Evolutionary conservation across 257 asterid genomes (phyloP).

Genomic region (Prunella vulgaris): DNA sequence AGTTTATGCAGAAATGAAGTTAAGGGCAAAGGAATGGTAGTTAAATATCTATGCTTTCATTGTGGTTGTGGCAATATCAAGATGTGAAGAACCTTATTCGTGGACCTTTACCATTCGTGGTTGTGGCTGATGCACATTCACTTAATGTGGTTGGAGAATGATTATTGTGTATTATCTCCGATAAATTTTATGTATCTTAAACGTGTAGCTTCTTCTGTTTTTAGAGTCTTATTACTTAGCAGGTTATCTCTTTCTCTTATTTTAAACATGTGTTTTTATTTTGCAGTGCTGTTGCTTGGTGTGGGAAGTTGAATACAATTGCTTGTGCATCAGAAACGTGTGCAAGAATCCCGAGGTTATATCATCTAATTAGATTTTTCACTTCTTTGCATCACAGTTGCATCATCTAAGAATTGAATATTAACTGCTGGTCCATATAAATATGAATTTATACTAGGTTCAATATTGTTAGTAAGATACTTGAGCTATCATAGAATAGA

Average conservation of each 20-base stretch:
- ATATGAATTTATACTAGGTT: background rate
- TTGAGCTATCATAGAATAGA: background rate
- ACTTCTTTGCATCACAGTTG: background rate
- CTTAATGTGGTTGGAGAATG: background rate
- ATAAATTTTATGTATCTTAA: background rate
- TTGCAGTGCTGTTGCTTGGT: constrained; percentile 97
- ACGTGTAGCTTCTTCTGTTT: background rate
- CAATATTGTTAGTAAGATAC: background rate
- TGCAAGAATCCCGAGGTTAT: constrained; percentile 96
- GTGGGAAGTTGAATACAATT: constrained; percentile 88
- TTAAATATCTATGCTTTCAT: background rate
- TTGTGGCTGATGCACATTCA: background rate
- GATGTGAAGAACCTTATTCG: background rate
- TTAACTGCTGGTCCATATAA: background rate
- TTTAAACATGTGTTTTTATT: background rate
- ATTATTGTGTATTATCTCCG: background rate
- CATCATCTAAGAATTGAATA: background rate
- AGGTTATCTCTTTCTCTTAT: background rate
- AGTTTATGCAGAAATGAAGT: background rate
- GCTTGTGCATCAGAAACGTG: constrained; percentile 99
- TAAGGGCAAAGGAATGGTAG: background rate
- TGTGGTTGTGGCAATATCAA: background rate
- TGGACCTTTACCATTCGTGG: background rate
- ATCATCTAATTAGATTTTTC: background rate
- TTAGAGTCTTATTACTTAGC: background rate